These are phyloP conservation scores for Aspergillus caelatus DNA, from an alignment of 2,329 filamentous ascomycete species.

Conservation along the genomic window DNA sequence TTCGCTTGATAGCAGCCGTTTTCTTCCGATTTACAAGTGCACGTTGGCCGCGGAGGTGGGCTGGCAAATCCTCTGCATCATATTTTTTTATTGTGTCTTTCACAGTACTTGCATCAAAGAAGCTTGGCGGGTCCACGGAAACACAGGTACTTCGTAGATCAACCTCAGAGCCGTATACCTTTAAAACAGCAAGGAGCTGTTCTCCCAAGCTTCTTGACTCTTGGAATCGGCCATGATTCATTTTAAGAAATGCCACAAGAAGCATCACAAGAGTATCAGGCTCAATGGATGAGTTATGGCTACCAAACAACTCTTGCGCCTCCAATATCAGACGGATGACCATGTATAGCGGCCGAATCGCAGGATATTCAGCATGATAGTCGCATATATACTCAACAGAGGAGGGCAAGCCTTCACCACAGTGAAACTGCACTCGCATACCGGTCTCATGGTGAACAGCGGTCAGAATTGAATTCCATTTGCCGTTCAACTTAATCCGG, in stretches of 20 bases:
- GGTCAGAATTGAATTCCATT: conserved; percentile 32
- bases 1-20: conserved; percentile 36
- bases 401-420: conserved; percentile 41
- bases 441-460: conserved; percentile 51
- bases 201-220: conserved; percentile 38
- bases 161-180: conserved; percentile 51
- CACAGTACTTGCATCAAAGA: conserved; percentile 39
- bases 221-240: conserved; percentile 39
- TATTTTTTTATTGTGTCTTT: conserved; percentile 18
- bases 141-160: conserved; percentile 52
- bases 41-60: conserved; percentile 42
- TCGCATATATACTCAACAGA: conserved; percentile 48
- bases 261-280: conserved; percentile 61
- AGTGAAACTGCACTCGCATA: conserved; percentile 56
- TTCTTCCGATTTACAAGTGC: conserved; percentile 39
- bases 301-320: conserved; percentile 52
- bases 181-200: conserved; percentile 53
- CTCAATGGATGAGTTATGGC: conserved; percentile 53
- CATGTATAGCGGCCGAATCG: conserved; percentile 53
- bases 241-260: conserved; percentile 57
- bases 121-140: conserved; percentile 50
- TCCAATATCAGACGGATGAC: conserved; percentile 55
- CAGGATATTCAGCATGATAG: conserved; percentile 54
- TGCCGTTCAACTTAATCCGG: conserved; percentile 23
- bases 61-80: conserved; percentile 18